Base-by-base conservation (phyloP, 805 yeast genomes). In the Wickerhamia fluorescens region DNA sequence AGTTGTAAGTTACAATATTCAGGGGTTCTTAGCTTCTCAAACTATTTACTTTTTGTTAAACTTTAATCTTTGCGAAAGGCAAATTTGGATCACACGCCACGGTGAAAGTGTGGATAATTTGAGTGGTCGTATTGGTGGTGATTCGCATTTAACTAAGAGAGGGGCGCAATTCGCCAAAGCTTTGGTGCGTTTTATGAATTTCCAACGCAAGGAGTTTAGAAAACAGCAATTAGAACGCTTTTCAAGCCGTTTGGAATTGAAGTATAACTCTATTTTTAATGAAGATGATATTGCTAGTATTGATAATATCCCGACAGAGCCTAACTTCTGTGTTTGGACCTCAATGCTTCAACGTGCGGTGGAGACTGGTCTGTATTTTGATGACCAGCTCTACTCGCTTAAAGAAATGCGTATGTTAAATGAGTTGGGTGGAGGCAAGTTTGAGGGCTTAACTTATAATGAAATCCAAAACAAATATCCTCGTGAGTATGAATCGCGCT, bases 21-120 rank as follows among this genome's bases (percentile, higher is more conserved):
- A 84, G 45, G 78, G 78, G 1, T 92, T 86, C 47, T 61, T 89
- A 30, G 89, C 96, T 0, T 87, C 95, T 3, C 97, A 92, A 49
- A 83, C 95, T 1, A 84, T 88, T 20, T 89, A 86, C 50, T 92
- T 86, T 61, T 61, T 89, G 39, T 66, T 89, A 38, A 67, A 25
- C 70, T 89, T 89, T 71, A 89, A 92, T 50, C 65, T 89, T 24
- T 72, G 80, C 34, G 92, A 84, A 50, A 70, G 96, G 36, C 94
- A 88, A 51, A 87, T 89, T 29, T 89, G 95, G 87, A 81, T 89
- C 37, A 79, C 96, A 1, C 73, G 98, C 37, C 96, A 88, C 47
- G 98, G 98, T 28, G 97, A 89, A 57, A 76, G 88, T 40, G 69
- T 71, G 19, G 96, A 87, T 49, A 89, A 89, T 50, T 78, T 85